Evolutionary conservation across 2,329 filamentous ascomycete species (phyloP), one percentile per base, ranked within the genome.

Genomic region (Fonsecaea multimorphosa): DNA sequence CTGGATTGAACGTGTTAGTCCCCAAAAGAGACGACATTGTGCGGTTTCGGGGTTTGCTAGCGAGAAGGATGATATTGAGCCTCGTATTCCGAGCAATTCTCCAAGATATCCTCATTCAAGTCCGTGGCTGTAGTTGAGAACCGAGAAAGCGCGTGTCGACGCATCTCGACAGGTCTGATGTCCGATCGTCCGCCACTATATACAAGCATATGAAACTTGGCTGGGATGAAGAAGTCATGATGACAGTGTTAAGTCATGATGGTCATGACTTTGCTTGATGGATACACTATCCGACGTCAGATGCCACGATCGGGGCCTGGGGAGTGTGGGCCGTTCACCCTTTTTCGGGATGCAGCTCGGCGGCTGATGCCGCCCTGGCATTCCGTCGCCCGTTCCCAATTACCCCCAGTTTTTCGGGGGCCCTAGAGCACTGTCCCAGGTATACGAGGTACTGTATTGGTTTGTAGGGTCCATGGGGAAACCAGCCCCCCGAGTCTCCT

Each of bases 1-100:
- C 72, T 9, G 75, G 72, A 31, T 77, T 71, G 64, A 79, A 79
- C 40, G 12, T 40, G 60, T 56, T 51, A n/a, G 22, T 24, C 6
- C 38, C 56, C 22, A 58, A 27, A 1, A 58, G 38, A 44, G 56
- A 58, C 19, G 56, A 58, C 56, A 58, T 58, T 29, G 8, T 58
- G 56, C 24, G 27, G n/a, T 9, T 22, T 24, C 9, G 44, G 12
- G 19, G 19, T 49, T 49, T 49, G 19, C 44, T 22, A 4, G 44
- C 22, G 24, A 49, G 44, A 5, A 49, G 9, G 1, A 49, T 2
- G 24, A 12, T 22, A 8, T 40, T 19, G 19, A 49, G 1, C 22
- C 8, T 49, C 44, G 44, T 24, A 12, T 49, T 49, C 19, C 19
- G 22, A 24, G 9, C 9, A 14, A 24, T 12, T 11, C 44, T 22